Conservation (phyloP, 805 yeast genomes). For the Hanseniaspora mollemarum region DNA sequence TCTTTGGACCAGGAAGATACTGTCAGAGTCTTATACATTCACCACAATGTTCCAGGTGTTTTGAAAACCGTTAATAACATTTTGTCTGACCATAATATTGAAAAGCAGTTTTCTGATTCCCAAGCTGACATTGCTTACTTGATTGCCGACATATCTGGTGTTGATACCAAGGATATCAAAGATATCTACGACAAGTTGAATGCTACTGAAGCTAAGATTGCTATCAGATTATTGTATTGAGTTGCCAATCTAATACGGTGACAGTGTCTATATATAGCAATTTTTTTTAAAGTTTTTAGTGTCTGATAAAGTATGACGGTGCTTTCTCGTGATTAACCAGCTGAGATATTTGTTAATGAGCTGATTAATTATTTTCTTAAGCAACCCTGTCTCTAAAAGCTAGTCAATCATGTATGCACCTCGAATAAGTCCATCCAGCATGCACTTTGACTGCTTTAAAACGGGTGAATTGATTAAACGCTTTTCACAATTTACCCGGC, state of each 20-base stretch:
- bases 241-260: neutral
- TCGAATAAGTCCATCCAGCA: too few relatives aligned
- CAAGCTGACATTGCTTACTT: slow-evolving; percentile 91
- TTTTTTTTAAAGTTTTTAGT: too few relatives aligned
- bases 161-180: slow-evolving; percentile 70
- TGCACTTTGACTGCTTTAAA: too few relatives aligned
- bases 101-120: slow-evolving; percentile 96
- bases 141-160: slow-evolving; percentile 93
- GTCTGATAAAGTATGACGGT: too few relatives aligned
- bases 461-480: neutral
- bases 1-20: slow-evolving; percentile 76
- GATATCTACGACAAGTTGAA: slow-evolving; percentile 73
- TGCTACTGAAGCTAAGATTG: slow-evolving; percentile 79
- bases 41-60: slow-evolving; percentile 98
- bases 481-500: neutral
- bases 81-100: slow-evolving; percentile 87
- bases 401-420: too few relatives aligned
- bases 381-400: too few relatives aligned
- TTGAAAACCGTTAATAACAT: slow-evolving; percentile 93
- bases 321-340: too few relatives aligned
- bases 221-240: slow-evolving; percentile 79
- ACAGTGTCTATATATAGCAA: too few relatives aligned
- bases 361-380: too few relatives aligned
- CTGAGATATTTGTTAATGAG: too few relatives aligned
- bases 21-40: slow-evolving; percentile 90